These are phyloP conservation scores for Brassica nigra DNA, from an alignment of 345 rosid species.

Conservation along the genomic window DNA sequence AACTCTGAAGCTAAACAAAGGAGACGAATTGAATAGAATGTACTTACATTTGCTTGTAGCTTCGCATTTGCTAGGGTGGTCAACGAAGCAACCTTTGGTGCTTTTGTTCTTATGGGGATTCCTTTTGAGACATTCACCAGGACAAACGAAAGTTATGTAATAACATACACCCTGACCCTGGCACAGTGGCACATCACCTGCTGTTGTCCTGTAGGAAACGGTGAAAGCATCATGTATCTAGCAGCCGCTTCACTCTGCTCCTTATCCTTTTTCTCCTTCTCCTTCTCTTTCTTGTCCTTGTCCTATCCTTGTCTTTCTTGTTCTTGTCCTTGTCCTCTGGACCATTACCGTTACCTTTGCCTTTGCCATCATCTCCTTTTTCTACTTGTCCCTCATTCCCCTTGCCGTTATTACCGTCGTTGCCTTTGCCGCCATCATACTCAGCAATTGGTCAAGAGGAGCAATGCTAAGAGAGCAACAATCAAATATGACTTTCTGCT, in stretches of 20 bases:
- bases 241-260: slow-evolving; percentile 41
- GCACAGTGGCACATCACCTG: slow-evolving; percentile 51
- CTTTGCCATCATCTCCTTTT: slow-evolving; percentile 13
- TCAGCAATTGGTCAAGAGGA: slow-evolving; percentile 43
- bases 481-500: slow-evolving; percentile 38
- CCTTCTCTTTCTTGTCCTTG: slow-evolving; percentile 33
- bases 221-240: slow-evolving; percentile 38
- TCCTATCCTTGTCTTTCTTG: slow-evolving; percentile 24
- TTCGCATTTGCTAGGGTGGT: slow-evolving; percentile 77
- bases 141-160: slow-evolving; percentile 54
- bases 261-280: slow-evolving; percentile 31
- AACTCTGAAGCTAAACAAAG: too few relatives aligned
- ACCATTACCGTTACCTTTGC: slow-evolving; percentile 4
- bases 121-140: slow-evolving; percentile 62
- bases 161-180: slow-evolving; percentile 45
- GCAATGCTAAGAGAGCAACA: slow-evolving; percentile 40
- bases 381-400: slow-evolving; percentile 22
- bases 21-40: not conserved
- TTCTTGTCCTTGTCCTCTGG: slow-evolving; percentile 10
- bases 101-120: slow-evolving; percentile 64
- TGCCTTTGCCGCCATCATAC: slow-evolving; percentile 32
- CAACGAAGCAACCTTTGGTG: slow-evolving; percentile 67
- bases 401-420: not conserved
- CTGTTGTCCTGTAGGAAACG: slow-evolving; percentile 51
- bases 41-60: slow-evolving; percentile 78